Evolutionary conservation across 2,329 filamentous ascomycete genomes (phyloP).

Genomic region (Knufia fluminis): DNA sequence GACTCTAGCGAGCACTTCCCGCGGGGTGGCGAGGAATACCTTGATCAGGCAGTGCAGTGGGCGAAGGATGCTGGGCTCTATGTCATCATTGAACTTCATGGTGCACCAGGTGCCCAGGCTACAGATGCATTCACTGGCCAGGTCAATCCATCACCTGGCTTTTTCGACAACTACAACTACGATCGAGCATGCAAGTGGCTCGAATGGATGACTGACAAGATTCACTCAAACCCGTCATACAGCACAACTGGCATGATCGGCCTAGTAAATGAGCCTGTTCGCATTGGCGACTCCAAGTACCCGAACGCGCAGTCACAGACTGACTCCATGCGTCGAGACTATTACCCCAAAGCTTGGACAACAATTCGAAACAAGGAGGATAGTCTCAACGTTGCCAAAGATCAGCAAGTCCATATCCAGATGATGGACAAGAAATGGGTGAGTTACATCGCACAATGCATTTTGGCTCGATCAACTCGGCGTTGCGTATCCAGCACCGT

Average conservation of each 20-base stretch:
- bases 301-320: slow-evolving; percentile 9
- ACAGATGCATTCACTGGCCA: slow-evolving; percentile 42
- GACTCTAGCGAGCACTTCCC: slow-evolving; percentile 43
- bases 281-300: slow-evolving; percentile 28
- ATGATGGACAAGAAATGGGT: slow-evolving; percentile 45
- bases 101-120: slow-evolving; percentile 42
- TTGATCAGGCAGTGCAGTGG: slow-evolving; percentile 41
- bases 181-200: slow-evolving; percentile 47
- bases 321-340: slow-evolving; percentile 12
- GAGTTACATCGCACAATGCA: too few species aligned
- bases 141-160: slow-evolving; percentile 34
- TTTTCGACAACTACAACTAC: slow-evolving; percentile 50
- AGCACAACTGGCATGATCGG: slow-evolving; percentile 51
- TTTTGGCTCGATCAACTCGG: too few species aligned
- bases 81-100: slow-evolving; percentile 47
- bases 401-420: slow-evolving; percentile 45
- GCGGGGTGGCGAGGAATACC: slow-evolving; percentile 38
- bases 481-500: too few species aligned
- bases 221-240: slow-evolving; percentile 42
- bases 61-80: slow-evolving; percentile 43
- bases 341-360: slow-evolving; percentile 15
- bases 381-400: slow-evolving; percentile 33
- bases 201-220: slow-evolving; percentile 45
- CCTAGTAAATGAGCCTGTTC: slow-evolving; percentile 50
- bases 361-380: slow-evolving; percentile 44